Evolutionary conservation across 2,329 filamentous ascomycete genomes (phyloP), one percentile per base, ranked within the genome.

Genomic region (Penicillium glabrum): DNA sequence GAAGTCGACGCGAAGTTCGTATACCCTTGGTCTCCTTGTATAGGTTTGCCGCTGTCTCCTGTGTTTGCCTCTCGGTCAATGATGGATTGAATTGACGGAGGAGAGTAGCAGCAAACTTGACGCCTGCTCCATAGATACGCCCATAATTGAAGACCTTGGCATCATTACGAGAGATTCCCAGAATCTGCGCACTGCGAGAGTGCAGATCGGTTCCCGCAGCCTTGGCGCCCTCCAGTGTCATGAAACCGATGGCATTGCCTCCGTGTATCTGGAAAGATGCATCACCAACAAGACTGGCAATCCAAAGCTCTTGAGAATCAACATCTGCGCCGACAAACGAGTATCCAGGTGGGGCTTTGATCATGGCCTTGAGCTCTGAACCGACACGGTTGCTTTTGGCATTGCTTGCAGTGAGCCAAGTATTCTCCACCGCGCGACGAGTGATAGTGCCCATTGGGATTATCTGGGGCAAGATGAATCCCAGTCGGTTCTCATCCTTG

Each of bases 141-240:
- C 96, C 96, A 67, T 99, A 99, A 73, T 99, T 99, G 81, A 99
- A 99, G 1, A 99, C 86, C 72, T 99, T 99, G 57, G 95, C 95
- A 68, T 97, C 87, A 68, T 97, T 97, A 59, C 95, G 85, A 2
- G 91, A 96, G 59, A 99, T 99, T 7, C 93, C 93, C 2, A 99
- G 76, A 56, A 99, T 99, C 6, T 84, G 83, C 1, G 95, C 96
- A 27, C 95, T 99, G 31, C 93, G 90, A 7, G 93, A 97, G 75
- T 99, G 93, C 54, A 98, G 78, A 73, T 99, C 93, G 0, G 93
- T 99, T 4, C 93, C 93, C 3, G 90, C 91, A 6, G 91, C 88
- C 76, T 99, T 98, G 49, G 91, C 95, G 14, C 95, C 93, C 77
- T 99, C 96, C 1, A 99, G 81, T 0, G 95, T 99, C 96, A 99